Conservation (phyloP, 1,139 yeast species). For the Meyerozyma elateridarum region DNA sequence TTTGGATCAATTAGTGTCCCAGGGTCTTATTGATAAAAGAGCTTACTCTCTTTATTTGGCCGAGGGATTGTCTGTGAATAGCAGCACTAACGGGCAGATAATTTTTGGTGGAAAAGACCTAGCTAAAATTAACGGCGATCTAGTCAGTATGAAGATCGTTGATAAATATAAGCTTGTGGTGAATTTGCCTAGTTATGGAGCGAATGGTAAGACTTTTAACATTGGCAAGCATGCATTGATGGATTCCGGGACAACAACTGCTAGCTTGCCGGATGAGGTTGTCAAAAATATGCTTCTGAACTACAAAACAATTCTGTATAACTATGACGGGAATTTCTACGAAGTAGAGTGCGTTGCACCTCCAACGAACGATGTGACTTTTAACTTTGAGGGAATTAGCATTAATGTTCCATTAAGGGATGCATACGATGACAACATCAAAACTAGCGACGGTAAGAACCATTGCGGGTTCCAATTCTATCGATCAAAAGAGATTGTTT, state of each 20-base stretch:
- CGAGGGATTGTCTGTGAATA: constrained; percentile 25
- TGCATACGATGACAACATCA: neutral
- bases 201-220: neutral
- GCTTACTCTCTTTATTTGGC: constrained; percentile 54
- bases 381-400: constrained; percentile 11
- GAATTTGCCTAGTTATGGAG: neutral
- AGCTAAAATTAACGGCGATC: constrained; percentile 43
- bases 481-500: constrained; percentile 5
- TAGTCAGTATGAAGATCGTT: constrained; percentile 35
- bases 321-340: neutral
- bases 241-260: neutral
- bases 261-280: neutral
- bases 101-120: constrained; percentile 59
- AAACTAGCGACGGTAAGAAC: neutral
- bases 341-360: neutral
- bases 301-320: neutral
- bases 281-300: neutral
- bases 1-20: constrained; percentile 14
- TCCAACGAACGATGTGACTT: neutral
- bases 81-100: constrained; percentile 41
- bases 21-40: constrained; percentile 46
- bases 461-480: neutral
- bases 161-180: neutral
- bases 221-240: neutral
- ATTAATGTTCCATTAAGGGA: constrained; percentile 10